Base-by-base conservation (phyloP, 768 basidiomycete species). In the Lactarius psammicola region DNA sequence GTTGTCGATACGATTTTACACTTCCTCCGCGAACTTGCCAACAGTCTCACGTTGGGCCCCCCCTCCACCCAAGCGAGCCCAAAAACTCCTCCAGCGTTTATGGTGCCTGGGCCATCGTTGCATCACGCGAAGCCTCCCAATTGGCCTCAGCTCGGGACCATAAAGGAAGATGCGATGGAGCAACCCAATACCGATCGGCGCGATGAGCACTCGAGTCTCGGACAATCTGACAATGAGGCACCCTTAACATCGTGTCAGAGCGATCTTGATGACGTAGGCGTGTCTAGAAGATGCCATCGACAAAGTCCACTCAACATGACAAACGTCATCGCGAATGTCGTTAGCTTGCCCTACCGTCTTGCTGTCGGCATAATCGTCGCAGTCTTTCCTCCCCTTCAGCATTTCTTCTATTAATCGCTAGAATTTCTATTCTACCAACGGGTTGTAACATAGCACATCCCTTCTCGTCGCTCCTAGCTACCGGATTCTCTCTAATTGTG, bases 81-180 rank as follows among this genome's bases (percentile, higher is more conserved):
- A n/a, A n/a, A n/a, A n/a, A n/a, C n/a, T n/a, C n/a, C n/a, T n/a
- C n/a, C n/a, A n/a, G n/a, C n/a, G n/a, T n/a, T n/a, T n/a, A n/a
- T n/a, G n/a, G n/a, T n/a, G n/a, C n/a, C n/a, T n/a, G n/a, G n/a
- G n/a, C n/a, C n/a, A n/a, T n/a, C n/a, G n/a, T n/a, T n/a, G n/a
- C n/a, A n/a, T n/a, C n/a, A n/a, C n/a, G n/a, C n/a, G n/a, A n/a
- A n/a, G 49, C 57, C 75, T 71, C 59, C 72, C 20, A 73, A 70
- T 53, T 59, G 63, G 18, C 74, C 80, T 55, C 59, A 63, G 20
- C 74, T 79, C 28, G 78, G 78, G 69, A 78, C 79, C 18, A 80
- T 78, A 67, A 75, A 76, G 11, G 78, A 78, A 65, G 73, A 71
- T 28, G 63, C 68, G 30, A n/a, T 40, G 26, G 71, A 71, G 33